A percentile compares a stretch with the other conserved stretches of the same genome.
These are phyloP conservation scores for Diaporthe vexans DNA, from an alignment of 2,329 filamentous ascomycete genomes.

Conservation along the genomic window DNA sequence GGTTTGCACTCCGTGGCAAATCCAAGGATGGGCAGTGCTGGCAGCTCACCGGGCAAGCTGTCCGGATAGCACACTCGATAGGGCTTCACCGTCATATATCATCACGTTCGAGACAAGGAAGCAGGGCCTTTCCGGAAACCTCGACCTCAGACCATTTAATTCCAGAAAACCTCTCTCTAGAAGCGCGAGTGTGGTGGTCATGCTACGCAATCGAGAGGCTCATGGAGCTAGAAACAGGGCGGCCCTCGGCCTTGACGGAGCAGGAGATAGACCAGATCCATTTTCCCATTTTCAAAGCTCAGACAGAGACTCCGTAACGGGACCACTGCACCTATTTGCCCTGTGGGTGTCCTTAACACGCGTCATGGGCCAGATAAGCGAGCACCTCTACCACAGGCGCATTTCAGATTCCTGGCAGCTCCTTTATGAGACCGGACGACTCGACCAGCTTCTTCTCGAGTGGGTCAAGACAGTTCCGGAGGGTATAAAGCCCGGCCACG, in stretches of 20 bases:
- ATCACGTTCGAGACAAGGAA: slow-evolving; percentile 5
- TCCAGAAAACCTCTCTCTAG: slow-evolving; percentile 17
- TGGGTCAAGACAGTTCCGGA: slow-evolving; percentile 23
- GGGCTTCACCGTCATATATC: slow-evolving; percentile 45
- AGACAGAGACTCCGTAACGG: neutral
- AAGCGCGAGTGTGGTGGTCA: slow-evolving; percentile 43
- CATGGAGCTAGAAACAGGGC: slow-evolving; percentile 46
- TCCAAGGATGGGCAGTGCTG: slow-evolving; percentile 47
- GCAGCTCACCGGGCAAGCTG: slow-evolving; percentile 46
- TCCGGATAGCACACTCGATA: slow-evolving; percentile 47
- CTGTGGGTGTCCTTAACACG: slow-evolving; percentile 18
- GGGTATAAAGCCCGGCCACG: slow-evolving; percentile 25
- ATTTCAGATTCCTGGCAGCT: slow-evolving; percentile 26
- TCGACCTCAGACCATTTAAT: neutral
- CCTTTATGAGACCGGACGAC: slow-evolving; percentile 19
- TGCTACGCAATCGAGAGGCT: slow-evolving; percentile 45
- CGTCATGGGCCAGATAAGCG: slow-evolving; percentile 30
- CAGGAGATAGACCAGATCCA: slow-evolving; percentile 28
- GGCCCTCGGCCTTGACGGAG: slow-evolving; percentile 44
- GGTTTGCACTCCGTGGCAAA: slow-evolving; percentile 42
- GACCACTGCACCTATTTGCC: neutral
- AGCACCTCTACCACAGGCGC: slow-evolving; percentile 17
- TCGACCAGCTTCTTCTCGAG: slow-evolving; percentile 32
- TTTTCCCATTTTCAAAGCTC: neutral
- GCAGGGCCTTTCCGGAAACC: neutral